Base-by-base conservation (phyloP, 805 yeast genomes). In the Kodamaea hsintzibuensis region DNA sequence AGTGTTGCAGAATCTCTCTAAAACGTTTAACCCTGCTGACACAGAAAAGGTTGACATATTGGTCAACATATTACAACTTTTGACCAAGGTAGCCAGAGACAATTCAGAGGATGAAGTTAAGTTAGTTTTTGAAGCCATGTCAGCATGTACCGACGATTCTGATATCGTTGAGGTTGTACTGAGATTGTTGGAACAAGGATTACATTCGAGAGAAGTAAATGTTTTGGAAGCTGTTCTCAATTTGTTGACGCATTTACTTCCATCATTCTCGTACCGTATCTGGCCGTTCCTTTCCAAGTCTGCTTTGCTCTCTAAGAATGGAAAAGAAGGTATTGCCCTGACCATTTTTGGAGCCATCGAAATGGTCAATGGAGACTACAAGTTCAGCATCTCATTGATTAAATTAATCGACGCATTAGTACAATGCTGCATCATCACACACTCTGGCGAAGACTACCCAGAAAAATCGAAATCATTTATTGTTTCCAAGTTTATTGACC, bases 231-330 rank as follows among this genome's bases (percentile, higher is more conserved):
- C 76, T 0, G 73, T 85, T 13, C 61, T 84, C 17, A 67, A 77
- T 9, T 78, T 89, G 18, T 70, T 90, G 30, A 69, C 77, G 1
- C 73, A 79, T 14, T 73, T 82, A 40, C 73, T 74, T 40, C 73
- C 72, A 47, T 69, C 82, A 5, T 80, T 77, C 40, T 82, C 96
- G 0, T 78, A 80, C 55, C 76, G 90, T 53, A 87, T 91, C 2
- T 92, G 97, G 97, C 80, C 91, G 0, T 86, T 86, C 62, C 68
- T 93, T 12, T 79, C 83, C 18, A 82, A 83, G 49, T 86, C 96
- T 0, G 79, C 82, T 16, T 71, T 91, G 27, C 72, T 91, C 1
- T 85, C 86, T 12, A 77, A 78, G 48, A 77, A 81, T 53, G 78
- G 77, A 1, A 82, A 82, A 57, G 89, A 88, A 43, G 92, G 95